Evolutionary conservation across 2,329 filamentous ascomycete genomes (phyloP).

Genomic region (Penicillium sp.): DNA sequence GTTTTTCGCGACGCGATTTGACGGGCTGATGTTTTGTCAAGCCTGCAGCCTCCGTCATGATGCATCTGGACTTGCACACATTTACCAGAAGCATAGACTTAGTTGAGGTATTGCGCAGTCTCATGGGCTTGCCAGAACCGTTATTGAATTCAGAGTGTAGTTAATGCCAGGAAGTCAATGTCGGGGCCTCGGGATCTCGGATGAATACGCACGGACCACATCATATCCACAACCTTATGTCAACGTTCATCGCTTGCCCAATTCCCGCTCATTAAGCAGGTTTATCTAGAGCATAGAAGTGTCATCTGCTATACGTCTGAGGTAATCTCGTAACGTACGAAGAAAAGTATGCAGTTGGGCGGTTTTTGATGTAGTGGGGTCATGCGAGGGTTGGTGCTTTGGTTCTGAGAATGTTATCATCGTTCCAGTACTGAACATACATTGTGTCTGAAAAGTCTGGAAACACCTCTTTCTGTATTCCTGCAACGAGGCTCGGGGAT

Average conservation of each 20-base stretch:
- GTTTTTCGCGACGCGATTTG: constrained; percentile 23
- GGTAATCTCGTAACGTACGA: too few species aligned
- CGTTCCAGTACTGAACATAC: too few species aligned
- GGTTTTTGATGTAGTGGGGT: too few species aligned
- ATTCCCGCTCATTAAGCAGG: too few species aligned
- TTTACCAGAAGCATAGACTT: not conserved
- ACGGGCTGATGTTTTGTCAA: constrained; percentile 8
- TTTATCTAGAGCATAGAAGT: too few species aligned
- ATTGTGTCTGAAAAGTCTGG: too few species aligned
- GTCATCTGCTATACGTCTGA: too few species aligned
- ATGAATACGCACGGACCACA: constrained; percentile 1
- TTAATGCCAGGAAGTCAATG: not conserved
- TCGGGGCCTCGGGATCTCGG: not conserved
- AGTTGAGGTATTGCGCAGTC: not conserved
- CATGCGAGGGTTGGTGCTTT: too few species aligned
- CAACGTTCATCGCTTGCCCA: not conserved
- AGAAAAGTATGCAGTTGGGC: too few species aligned
- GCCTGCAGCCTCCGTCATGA: constrained; percentile 13
- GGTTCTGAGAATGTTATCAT: too few species aligned
- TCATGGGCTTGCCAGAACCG: not conserved
- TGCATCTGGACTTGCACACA: not conserved
- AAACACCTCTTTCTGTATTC: too few species aligned
- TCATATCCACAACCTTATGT: constrained; percentile 2
- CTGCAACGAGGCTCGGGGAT: too few species aligned
- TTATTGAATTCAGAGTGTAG: not conserved